These are phyloP conservation scores for Saccharum spontaneum DNA, from an alignment of 176 grass and related monocot genomes.

Conservation along the genomic window DNA sequence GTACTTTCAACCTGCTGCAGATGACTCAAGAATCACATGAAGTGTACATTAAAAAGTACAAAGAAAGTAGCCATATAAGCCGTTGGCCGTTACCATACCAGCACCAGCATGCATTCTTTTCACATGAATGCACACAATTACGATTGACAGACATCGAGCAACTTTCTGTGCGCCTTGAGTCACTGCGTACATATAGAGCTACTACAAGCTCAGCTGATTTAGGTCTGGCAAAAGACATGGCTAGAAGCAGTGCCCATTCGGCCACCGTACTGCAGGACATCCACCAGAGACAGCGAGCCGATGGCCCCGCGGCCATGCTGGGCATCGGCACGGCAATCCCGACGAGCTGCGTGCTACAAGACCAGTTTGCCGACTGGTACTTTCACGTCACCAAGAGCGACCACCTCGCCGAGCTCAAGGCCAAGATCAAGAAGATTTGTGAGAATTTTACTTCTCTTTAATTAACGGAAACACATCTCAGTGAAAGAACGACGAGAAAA, in stretches of 20 bases:
- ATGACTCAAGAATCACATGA: too few relatives aligned
- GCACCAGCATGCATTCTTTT: too few relatives aligned
- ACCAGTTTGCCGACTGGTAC: constrained; percentile 55
- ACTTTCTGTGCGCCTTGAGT: too few relatives aligned
- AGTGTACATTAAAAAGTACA: too few relatives aligned
- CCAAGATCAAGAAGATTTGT: constrained; percentile 67
- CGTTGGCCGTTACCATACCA: too few relatives aligned
- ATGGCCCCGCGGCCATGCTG: constrained; percentile 47
- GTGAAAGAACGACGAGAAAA: too few relatives aligned
- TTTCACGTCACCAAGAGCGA: constrained; percentile 62
- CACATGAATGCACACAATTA: too few relatives aligned
- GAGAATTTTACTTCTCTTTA: not conserved
- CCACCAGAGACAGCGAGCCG: constrained; percentile 15
- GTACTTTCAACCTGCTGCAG: too few relatives aligned
- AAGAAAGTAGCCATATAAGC: too few relatives aligned
- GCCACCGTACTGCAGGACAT: not conserved
- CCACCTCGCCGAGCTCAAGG: constrained; percentile 56
- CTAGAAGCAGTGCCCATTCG: not conserved
- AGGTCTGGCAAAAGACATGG: not conserved
- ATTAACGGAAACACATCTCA: not conserved
- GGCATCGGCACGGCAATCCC: constrained; percentile 57
- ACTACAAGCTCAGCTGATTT: too few relatives aligned
- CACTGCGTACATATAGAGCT: too few relatives aligned
- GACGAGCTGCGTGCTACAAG: constrained; percentile 41
- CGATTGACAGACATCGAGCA: too few relatives aligned